Percentiles rank a stretch among this genome's conserved stretches.
phyloP scores from a whole-genome alignment of 2,329 filamentous ascomycete genomes.

The Thyridium curvatum region DNA sequence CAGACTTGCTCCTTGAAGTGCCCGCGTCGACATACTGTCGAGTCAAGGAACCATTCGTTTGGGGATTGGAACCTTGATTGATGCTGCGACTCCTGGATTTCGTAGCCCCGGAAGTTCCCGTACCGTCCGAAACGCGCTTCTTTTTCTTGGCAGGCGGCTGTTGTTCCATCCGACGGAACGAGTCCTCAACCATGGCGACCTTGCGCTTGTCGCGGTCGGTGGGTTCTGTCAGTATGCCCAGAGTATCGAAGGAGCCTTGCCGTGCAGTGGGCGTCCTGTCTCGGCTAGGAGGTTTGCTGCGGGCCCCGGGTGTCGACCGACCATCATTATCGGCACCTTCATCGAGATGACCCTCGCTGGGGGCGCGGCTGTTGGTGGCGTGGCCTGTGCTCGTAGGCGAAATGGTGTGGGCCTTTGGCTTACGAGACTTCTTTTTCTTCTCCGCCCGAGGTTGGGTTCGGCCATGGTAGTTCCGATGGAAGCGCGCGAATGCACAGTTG shows the following conservation, averaged over 20 bases:
- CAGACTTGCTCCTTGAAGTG: constrained; percentile 47
- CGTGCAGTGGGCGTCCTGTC: constrained; percentile 55
- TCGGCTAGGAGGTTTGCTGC: constrained; percentile 61
- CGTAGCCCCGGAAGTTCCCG: constrained; percentile 13
- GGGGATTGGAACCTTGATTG: background rate
- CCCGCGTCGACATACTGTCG: constrained; percentile 44
- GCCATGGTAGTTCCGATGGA: constrained; percentile 50
- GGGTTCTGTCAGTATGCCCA: constrained; percentile 55
- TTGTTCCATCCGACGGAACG: constrained; percentile 56
- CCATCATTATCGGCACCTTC: constrained; percentile 47
- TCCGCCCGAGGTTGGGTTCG: constrained; percentile 34
- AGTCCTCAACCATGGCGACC: constrained; percentile 58
- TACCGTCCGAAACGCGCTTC: constrained; percentile 54
- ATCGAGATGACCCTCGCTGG: constrained; percentile 55
- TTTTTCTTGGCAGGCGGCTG: constrained; percentile 46
- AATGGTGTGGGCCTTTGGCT: constrained; percentile 46
- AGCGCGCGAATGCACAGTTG: constrained; percentile 58
- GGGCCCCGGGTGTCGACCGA: constrained; percentile 43
- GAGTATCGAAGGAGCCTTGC: constrained; percentile 53
- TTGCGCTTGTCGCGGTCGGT: constrained; percentile 64
- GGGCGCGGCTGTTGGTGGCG: constrained; percentile 56
- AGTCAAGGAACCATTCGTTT: constrained; percentile 15
- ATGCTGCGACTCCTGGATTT: constrained; percentile 19
- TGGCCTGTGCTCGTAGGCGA: constrained; percentile 59
- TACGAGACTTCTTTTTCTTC: constrained; percentile 46